Conservation (phyloP, 1,139 yeast species). For the Debaryomyces sp. region DNA sequence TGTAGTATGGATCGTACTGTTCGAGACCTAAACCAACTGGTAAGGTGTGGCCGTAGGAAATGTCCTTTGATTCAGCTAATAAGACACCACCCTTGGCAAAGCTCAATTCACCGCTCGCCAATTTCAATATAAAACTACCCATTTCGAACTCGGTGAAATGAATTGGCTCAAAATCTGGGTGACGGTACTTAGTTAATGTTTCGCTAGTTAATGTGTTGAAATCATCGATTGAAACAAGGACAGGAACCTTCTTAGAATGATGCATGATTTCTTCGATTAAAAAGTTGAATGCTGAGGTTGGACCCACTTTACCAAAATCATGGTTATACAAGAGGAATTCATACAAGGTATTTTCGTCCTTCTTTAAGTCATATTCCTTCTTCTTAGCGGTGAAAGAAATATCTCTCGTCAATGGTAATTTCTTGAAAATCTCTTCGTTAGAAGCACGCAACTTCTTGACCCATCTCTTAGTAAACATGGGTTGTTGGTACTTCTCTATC, state of each 20-base stretch:
- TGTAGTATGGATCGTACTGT: slow-evolving; percentile 61
- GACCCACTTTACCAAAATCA: slow-evolving; percentile 42
- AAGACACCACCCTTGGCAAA: slow-evolving; percentile 68
- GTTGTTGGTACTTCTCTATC: slow-evolving; percentile 65
- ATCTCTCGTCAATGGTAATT: slow-evolving; percentile 53
- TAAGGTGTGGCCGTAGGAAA: slow-evolving; percentile 45
- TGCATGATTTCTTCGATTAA: slow-evolving; percentile 57
- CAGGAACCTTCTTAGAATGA: slow-evolving; percentile 52
- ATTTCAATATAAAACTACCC: slow-evolving; percentile 59
- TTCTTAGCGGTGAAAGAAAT: slow-evolving; percentile 36
- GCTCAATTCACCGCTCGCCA: slow-evolving; percentile 54
- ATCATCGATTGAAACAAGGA: slow-evolving; percentile 74
- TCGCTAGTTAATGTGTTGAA: slow-evolving; percentile 64
- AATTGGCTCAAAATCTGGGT: slow-evolving; percentile 58
- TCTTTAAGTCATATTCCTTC: slow-evolving; percentile 39
- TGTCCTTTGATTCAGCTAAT: slow-evolving; percentile 55
- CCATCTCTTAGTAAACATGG: slow-evolving; percentile 72
- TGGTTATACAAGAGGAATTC: slow-evolving; percentile 40
- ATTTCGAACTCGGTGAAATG: slow-evolving; percentile 68
- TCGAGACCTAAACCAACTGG: slow-evolving; percentile 60
- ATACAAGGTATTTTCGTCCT: slow-evolving; percentile 45
- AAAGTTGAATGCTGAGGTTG: slow-evolving; percentile 49
- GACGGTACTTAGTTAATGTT: slow-evolving; percentile 63
- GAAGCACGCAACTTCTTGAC: slow-evolving; percentile 58
- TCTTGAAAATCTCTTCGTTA: slow-evolving; percentile 53